phyloP scores from a whole-genome alignment of 805 yeast species.

The Kazachstania kunashirensis region DNA sequence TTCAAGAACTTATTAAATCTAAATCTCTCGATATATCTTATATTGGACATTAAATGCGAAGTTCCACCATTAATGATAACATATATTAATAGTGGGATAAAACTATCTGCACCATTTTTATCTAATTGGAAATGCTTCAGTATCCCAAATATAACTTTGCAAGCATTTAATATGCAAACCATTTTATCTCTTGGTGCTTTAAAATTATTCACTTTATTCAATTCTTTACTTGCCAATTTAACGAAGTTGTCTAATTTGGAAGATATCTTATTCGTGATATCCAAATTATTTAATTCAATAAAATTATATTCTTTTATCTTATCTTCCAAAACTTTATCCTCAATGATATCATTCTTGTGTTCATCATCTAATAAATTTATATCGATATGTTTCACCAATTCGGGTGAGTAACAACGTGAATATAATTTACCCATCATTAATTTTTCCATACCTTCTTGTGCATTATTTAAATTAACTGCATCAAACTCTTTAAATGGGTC shows the following conservation, averaged over 20 bases:
- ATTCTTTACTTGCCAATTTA: slow-evolving; percentile 60
- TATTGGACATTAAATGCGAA: slow-evolving; percentile 58
- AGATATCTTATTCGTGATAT: slow-evolving; percentile 41
- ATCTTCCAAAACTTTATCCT: slow-evolving; percentile 44
- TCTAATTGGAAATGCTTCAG: slow-evolving; percentile 61
- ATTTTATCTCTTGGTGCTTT: slow-evolving; percentile 93
- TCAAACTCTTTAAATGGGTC: slow-evolving; percentile 71
- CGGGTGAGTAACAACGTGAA: slow-evolving; percentile 69
- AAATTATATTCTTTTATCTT: slow-evolving; percentile 59
- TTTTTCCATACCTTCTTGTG: slow-evolving; percentile 88
- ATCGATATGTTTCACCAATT: slow-evolving; percentile 12
- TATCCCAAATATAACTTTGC: slow-evolving; percentile 85
- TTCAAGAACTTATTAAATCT: slow-evolving; percentile 61
- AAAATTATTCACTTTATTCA: slow-evolving; percentile 67
- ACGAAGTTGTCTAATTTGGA: slow-evolving; percentile 42
- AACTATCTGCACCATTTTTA: slow-evolving; percentile 82
- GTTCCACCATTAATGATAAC: slow-evolving; percentile 66
- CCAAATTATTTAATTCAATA: slow-evolving; percentile 68
- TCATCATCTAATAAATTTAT: slow-evolving; percentile 36
- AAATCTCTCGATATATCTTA: slow-evolving; percentile 78
- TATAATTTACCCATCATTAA: slow-evolving; percentile 82
- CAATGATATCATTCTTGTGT: slow-evolving; percentile 52
- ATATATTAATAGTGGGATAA: slow-evolving; percentile 79
- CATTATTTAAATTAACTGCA: slow-evolving; percentile 51
- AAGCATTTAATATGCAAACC: slow-evolving; percentile 81